Evolutionary conservation across 2,329 filamentous ascomycete genomes (phyloP).

Genomic region (Sclerotinia glacialis): DNA sequence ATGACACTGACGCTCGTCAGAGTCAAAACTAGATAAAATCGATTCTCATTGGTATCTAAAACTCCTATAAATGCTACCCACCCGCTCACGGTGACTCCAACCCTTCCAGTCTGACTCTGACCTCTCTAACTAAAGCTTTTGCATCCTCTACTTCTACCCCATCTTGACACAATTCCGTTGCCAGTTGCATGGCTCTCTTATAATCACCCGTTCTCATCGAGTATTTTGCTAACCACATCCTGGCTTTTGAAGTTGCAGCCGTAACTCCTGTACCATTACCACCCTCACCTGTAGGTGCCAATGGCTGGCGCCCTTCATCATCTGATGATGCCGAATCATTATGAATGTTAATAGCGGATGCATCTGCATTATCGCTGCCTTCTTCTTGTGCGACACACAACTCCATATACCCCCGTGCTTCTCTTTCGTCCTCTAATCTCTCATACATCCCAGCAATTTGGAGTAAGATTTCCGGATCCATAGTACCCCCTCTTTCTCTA

Average conservation of each 20-base stretch:
- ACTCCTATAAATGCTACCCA: constrained; percentile 14
- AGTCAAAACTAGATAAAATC: constrained; percentile 2
- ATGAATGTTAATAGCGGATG: constrained; percentile 39
- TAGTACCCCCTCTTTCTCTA: constrained; percentile 50
- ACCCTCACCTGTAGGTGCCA: constrained; percentile 39
- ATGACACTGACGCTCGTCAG: constrained; percentile 12
- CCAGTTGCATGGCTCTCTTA: constrained; percentile 71
- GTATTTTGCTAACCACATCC: constrained; percentile 87
- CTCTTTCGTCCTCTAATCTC: constrained; percentile 68
- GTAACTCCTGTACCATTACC: constrained; percentile 75
- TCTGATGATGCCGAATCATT: constrained; percentile 55
- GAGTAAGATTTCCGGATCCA: constrained; percentile 87
- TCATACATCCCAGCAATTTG: constrained; percentile 92
- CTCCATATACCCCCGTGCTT: constrained; percentile 93
- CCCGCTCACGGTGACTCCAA: constrained; percentile 2
- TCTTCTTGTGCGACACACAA: constrained; percentile 90
- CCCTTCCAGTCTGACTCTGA: constrained; percentile 64
- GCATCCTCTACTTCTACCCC: constrained; percentile 96
- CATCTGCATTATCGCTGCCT: constrained; percentile 59
- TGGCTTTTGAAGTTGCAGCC: constrained; percentile 83
- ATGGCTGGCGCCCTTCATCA: constrained; percentile 37
- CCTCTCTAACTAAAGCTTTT: constrained; percentile 85
- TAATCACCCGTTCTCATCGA: constrained; percentile 76
- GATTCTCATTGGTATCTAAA: constrained; percentile 13
- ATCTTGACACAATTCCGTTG: constrained; percentile 90